Conservation (phyloP, 306 rosid genomes). For the Argentina anserina region DNA sequence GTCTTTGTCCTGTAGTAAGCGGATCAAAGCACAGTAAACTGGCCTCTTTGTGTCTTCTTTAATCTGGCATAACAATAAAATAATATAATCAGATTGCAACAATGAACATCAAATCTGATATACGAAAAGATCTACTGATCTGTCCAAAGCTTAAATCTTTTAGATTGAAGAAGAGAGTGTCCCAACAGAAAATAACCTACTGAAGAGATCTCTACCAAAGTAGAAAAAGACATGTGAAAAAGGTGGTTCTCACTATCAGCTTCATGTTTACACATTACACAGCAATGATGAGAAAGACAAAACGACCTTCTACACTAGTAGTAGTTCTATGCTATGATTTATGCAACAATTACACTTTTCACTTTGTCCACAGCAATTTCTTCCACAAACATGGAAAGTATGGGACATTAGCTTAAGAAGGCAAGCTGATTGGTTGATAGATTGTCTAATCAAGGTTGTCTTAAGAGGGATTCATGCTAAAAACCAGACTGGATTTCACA, state of each 20-base stretch:
- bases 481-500: background rate
- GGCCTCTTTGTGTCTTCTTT: slow-evolving; percentile 88
- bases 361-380: background rate
- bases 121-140: background rate
- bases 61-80: slow-evolving; percentile 46
- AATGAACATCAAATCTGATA: background rate
- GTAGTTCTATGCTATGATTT: background rate
- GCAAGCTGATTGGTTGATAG: background rate
- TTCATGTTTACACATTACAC: background rate
- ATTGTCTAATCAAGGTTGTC: background rate
- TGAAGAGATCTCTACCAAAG: background rate
- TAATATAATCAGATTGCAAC: slow-evolving; percentile 4
- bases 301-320: background rate
- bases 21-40: slow-evolving; percentile 88
- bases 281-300: background rate
- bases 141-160: background rate
- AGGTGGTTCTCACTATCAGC: background rate
- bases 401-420: background rate
- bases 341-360: background rate
- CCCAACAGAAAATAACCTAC: background rate
- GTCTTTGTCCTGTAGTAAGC: slow-evolving; percentile 76
- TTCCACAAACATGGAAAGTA: background rate
- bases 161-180: background rate
- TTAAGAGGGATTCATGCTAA: background rate
- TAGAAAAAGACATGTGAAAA: background rate